Evolutionary conservation across 2,329 filamentous ascomycete species (phyloP).

Genomic region (Colletotrichum lentis): DNA sequence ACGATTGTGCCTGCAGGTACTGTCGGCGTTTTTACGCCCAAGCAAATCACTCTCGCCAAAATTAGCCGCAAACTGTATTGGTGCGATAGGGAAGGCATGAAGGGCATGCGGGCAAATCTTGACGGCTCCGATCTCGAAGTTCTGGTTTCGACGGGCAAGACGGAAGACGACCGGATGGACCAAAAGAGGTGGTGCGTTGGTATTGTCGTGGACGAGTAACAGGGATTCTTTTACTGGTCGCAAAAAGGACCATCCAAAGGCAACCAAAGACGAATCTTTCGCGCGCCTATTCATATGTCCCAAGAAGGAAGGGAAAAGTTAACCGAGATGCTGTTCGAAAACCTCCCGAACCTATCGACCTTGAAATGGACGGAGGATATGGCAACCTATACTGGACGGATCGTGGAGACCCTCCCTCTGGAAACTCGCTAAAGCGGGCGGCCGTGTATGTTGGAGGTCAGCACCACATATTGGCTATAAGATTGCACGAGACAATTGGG

Average conservation of each 20-base stretch:
- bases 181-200: conserved; percentile 21
- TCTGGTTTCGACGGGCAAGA: conserved; percentile 18
- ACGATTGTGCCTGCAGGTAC: conserved; percentile 1
- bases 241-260: conserved; percentile 25
- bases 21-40: conserved; percentile 20
- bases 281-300: background rate
- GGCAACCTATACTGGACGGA: conserved; percentile 21
- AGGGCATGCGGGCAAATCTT: conserved; percentile 22
- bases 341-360: conserved; percentile 20
- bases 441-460: background rate
- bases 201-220: conserved; percentile 19
- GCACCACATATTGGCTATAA: conserved; percentile 11
- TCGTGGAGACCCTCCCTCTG: conserved; percentile 21
- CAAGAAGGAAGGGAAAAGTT: background rate
- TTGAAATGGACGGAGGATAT: conserved; percentile 14
- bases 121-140: conserved; percentile 17
- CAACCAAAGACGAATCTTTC: conserved; percentile 20
- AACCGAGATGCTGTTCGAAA: conserved; percentile 1
- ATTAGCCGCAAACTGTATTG: conserved; percentile 20
- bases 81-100: conserved; percentile 28
- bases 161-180: conserved; percentile 7
- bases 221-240: conserved; percentile 19
- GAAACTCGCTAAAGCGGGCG: conserved; percentile 21
- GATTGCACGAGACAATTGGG: conserved; percentile 19
- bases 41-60: conserved; percentile 25